Evolutionary conservation across 345 rosid genomes (phyloP).

Genomic region (Turritis glabra): DNA sequence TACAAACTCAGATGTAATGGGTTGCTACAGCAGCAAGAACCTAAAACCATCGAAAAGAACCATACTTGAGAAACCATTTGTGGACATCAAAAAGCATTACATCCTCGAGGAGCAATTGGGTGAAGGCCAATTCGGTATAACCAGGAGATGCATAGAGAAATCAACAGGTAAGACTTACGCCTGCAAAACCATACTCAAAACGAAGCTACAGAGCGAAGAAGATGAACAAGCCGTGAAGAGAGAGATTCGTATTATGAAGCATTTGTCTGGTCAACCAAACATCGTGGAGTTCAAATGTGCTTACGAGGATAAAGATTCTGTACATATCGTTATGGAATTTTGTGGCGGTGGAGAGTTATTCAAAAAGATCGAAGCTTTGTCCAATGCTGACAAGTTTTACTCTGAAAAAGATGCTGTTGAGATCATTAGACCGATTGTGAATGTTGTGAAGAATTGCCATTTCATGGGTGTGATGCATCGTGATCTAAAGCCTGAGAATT

Average conservation of each 20-base stretch:
- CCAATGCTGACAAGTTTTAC: slow-evolving; percentile 47
- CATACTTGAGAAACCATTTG: slow-evolving; percentile 64
- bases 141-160: slow-evolving; percentile 58
- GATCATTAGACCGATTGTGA: slow-evolving; percentile 58
- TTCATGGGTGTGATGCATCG: slow-evolving; percentile 85
- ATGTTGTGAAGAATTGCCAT: slow-evolving; percentile 76
- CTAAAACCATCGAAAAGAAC: slow-evolving; percentile 36
- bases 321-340: slow-evolving; percentile 80
- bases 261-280: slow-evolving; percentile 72
- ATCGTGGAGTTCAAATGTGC: slow-evolving; percentile 74
- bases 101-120: slow-evolving; percentile 67
- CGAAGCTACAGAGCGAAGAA: slow-evolving; percentile 62
- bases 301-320: slow-evolving; percentile 63
- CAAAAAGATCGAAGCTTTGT: slow-evolving; percentile 60
- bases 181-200: slow-evolving; percentile 72
- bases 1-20: slow-evolving; percentile 41
- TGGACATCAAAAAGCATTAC: slow-evolving; percentile 55
- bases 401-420: slow-evolving; percentile 74
- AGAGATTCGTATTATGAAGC: slow-evolving; percentile 80
- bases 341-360: slow-evolving; percentile 90
- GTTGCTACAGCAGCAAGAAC: slow-evolving; percentile 54
- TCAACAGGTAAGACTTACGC: slow-evolving; percentile 64
- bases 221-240: slow-evolving; percentile 49
- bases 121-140: slow-evolving; percentile 79
- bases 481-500: slow-evolving; percentile 90